Evolutionary conservation across 352 stramenopile species (phyloP), one percentile per base, ranked within the genome.

Genomic region (Peronospora farinosa): DNA sequence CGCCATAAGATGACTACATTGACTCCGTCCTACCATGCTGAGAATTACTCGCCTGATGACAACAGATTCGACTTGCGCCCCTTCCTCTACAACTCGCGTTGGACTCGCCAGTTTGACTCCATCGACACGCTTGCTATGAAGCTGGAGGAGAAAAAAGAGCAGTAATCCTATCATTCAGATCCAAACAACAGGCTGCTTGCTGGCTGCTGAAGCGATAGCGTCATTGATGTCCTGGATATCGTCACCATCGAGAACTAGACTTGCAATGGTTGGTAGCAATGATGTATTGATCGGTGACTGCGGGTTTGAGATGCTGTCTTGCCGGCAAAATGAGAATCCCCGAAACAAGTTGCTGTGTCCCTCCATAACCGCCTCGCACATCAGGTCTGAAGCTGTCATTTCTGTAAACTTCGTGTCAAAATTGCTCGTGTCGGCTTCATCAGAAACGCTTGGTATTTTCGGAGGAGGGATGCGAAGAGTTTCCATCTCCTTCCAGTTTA

Each of bases 1-100:
- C 88, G 96, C 19, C 96, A 99, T 83, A 99, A 99, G 71, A 98
- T 98, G 91, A 98, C 94, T 47, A 98, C 95, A 16, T 79, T 99
- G 38, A 99, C 96, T 41, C 96, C 96, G 32, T 93, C 93, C 28
- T 98, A 99, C 78, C 96, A 99, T 67, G 96, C 95, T 15, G 96
- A 99, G 69, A 96, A 91, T 65, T 99, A 99, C 72, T 98, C 88
- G 28, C 95, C 95, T 6, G 96, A 99, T 69, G 96, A 99, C 78
- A 99, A 99, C 79, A 91, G 92, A 33, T 99, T 98, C 68, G 96
- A 99, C 70, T 57, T 98, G 54, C 85, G 96, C 13, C 96, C 89
- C 47, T 99, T 99, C 74, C 74, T 99, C 17, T 98, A 98, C 74
- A 97, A 98, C 70, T 69, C 84, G 17, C 76, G 71, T 54, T 99